Conservation (phyloP, 176 grass and related monocot species). For the Alloteropsis semialata region DNA sequence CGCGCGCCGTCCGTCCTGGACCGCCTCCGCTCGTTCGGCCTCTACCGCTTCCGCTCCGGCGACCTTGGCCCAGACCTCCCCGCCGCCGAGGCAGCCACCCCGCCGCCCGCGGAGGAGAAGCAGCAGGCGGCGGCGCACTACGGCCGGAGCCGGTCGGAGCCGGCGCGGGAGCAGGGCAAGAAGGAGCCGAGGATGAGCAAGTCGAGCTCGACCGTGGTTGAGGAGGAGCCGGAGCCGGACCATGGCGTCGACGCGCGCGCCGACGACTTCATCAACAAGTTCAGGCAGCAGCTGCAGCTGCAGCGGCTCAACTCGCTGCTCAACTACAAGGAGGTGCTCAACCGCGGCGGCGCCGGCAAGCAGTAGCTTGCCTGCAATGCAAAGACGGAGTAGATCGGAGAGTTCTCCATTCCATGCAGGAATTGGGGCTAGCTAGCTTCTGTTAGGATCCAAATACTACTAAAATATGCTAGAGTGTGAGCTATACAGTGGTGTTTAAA, state of each 20-base stretch:
- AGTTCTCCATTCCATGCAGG: neutral
- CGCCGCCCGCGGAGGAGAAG: neutral
- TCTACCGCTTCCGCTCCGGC: constrained; percentile 61
- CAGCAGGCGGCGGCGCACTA: constrained; percentile 17
- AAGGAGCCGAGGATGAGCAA: constrained; percentile 37
- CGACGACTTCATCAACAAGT: constrained; percentile 72
- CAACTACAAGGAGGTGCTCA: constrained; percentile 62
- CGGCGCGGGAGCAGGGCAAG: constrained; percentile 21
- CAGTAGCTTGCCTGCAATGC: neutral
- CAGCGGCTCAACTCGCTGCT: constrained; percentile 85
- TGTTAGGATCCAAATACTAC: neutral
- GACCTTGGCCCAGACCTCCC: constrained; percentile 18
- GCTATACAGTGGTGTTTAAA: neutral
- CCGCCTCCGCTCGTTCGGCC: constrained; percentile 61
- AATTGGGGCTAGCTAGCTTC: neutral
- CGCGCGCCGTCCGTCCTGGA: constrained; percentile 63
- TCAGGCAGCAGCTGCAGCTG: constrained; percentile 69
- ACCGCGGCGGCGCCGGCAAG: constrained; percentile 33
- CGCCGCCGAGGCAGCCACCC: neutral
- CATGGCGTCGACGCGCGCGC: constrained; percentile 44
- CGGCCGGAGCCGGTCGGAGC: constrained; percentile 59
- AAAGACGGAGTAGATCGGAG: neutral
- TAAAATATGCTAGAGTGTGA: neutral
- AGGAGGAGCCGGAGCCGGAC: neutral
- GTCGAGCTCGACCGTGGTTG: constrained; percentile 26